Evolutionary conservation across 1,284 basidiomycete genomes (phyloP).

Genomic region (Exsudoporus floridanus): DNA sequence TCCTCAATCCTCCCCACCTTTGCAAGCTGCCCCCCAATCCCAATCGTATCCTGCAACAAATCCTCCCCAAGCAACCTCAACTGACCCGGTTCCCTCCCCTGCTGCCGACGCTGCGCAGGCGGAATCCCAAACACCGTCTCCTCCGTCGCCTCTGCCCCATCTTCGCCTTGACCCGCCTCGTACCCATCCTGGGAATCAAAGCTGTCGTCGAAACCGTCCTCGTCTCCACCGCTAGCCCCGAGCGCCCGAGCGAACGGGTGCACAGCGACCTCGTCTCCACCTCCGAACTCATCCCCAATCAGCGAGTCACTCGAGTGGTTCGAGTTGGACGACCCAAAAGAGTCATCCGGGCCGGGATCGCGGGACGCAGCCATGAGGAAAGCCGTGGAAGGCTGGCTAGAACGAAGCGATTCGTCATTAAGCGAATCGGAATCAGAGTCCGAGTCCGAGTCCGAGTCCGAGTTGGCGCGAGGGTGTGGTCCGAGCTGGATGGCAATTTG

Average conservation of each 20-base stretch:
- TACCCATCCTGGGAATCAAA: constrained; percentile 43
- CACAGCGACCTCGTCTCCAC: constrained; percentile 39
- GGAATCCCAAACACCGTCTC: constrained; percentile 72
- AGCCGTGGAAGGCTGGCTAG: constrained; percentile 56
- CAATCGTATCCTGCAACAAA: constrained; percentile 61
- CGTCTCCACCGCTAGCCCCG: constrained; percentile 42
- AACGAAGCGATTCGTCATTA: constrained; percentile 45
- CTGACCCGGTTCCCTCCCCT: constrained; percentile 30
- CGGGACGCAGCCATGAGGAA: constrained; percentile 52
- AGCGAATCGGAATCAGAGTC: constrained; percentile 46
- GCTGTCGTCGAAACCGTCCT: constrained; percentile 51
- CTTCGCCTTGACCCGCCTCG: constrained; percentile 15
- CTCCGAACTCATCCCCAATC: constrained; percentile 40
- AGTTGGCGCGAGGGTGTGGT: constrained; percentile 2
- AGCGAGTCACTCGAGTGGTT: constrained; percentile 51
- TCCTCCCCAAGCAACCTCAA: constrained; percentile 59
- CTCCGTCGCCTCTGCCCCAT: constrained; percentile 36
- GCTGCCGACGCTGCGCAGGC: constrained; percentile 44
- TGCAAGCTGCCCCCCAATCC: constrained; percentile 52
- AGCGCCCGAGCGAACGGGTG: constrained; percentile 54
- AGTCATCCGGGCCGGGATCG: constrained; percentile 45
- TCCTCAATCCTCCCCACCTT: constrained; percentile 52
- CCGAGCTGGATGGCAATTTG: constrained; percentile 14
- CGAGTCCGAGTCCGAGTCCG: constrained; percentile 27
- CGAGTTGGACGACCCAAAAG: constrained; percentile 48